Base-by-base conservation (phyloP, 192 early-diverging fungal genomes). In the Backusella tarrabulga region DNA sequence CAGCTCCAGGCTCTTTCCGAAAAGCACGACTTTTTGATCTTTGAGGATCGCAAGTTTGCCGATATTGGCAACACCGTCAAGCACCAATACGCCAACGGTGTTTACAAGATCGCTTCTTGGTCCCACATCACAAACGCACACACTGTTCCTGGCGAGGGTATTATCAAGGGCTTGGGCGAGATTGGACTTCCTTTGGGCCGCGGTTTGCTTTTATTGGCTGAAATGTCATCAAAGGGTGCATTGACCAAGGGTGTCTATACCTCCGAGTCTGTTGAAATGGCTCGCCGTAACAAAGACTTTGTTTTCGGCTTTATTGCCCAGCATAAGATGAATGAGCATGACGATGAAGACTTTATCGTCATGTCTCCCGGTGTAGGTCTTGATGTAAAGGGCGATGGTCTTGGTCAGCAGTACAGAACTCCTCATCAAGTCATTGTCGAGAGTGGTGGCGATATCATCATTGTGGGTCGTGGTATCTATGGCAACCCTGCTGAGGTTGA, bases 31-130 rank as follows among this genome's bases (percentile, higher is more conserved):
- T 99, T 98, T 85, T 75, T 99, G 85, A 98, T 99, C 78, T 99
- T 99, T 81, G 97, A 99, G 80, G 97, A 99, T 85, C 92, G 97
- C 84, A 99, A 99, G 87, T 99, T 99, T 88, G 97, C 97, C 68
- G 97, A 99, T 80, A 99, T 99, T 83, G 97, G 93, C 87, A 98
- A 99, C 81, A 99, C 98, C 26, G 98, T 99, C 79, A 95, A 97
- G 83, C 88, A 90, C 56, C 98, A 99, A 88, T 99, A 99, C 81
- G 89, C 88, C 67, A 86, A 87, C 23, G 98, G 98, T 70, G 83
- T 99, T 32, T 96, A 98, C 86, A 86, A 90, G 52, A 99, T 99
- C 74, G 93, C 96, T 6, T 90, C 90, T 54, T 99, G 98, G 97
- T 88, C 98, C 2, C 89, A 99, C 83, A 95, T 99, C 81, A 97